phyloP scores from a whole-genome alignment of 208 protist genomes.

The Trypanosoma scelopori region DNA sequence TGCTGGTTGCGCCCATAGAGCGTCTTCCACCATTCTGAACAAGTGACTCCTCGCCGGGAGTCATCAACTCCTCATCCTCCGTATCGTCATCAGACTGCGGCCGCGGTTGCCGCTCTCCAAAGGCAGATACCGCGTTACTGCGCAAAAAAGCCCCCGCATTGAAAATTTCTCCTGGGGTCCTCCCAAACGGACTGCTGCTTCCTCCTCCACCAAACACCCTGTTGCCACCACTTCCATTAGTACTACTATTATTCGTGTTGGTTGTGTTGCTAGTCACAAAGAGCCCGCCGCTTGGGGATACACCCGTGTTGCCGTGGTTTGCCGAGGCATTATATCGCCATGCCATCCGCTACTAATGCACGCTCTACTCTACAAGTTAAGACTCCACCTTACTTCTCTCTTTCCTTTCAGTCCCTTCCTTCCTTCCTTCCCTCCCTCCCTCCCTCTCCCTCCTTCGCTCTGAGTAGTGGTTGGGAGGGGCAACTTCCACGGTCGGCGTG shows the following conservation, averaged over 20 bases:
- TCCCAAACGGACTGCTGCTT: background rate
- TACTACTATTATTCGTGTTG: background rate
- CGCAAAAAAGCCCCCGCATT: conserved; percentile 55
- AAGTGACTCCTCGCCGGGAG: background rate
- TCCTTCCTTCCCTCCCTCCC: too few relatives aligned
- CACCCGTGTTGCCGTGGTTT: conserved; percentile 3
- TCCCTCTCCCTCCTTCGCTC: too few relatives aligned
- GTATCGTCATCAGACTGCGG: background rate
- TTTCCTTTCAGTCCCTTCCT: too few relatives aligned
- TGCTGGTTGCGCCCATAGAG: background rate
- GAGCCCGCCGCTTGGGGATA: conserved; percentile 3
- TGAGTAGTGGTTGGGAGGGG: too few relatives aligned
- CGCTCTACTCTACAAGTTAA: too few relatives aligned
- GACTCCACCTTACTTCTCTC: too few relatives aligned
- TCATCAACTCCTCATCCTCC: background rate
- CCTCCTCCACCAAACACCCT: conserved; percentile 93
- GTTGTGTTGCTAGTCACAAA: conserved; percentile 10
- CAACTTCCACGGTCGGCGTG: background rate
- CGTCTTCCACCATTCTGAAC: background rate
- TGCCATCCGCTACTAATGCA: conserved; percentile 22
- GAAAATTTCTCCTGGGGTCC: background rate
- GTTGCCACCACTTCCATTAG: conserved; percentile 82
- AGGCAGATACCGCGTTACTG: conserved; percentile 32
- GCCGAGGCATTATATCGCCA: conserved; percentile 50
- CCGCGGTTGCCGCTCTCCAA: background rate